Evolutionary conservation across 768 basidiomycete genomes (phyloP).

Genomic region (Chlorophyllum brunneum): DNA sequence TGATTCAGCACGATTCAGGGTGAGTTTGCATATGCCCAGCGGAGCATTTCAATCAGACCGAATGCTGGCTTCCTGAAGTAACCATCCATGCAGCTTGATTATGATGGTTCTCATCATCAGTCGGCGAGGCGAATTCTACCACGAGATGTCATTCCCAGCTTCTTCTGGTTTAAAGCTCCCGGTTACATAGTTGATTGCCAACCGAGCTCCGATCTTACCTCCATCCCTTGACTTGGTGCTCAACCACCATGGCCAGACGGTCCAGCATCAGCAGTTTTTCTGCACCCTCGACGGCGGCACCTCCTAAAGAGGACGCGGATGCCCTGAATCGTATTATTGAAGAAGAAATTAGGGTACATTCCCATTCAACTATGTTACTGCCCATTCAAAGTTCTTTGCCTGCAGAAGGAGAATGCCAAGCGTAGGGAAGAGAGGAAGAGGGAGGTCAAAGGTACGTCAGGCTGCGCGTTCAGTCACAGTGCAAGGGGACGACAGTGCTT

Average conservation of each 20-base stretch:
- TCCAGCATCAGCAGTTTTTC: slow-evolving; percentile 7
- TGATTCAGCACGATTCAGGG: no score
- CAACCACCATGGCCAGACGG: slow-evolving; percentile 1
- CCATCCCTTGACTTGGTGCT: neutral
- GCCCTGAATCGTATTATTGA: slow-evolving; percentile 13
- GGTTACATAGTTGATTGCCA: neutral
- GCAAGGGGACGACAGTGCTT: neutral
- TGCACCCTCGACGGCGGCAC: slow-evolving; percentile 3
- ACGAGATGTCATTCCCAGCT: slow-evolving; percentile 1
- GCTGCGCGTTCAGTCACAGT: neutral
- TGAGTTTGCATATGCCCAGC: no score
- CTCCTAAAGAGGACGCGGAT: slow-evolving; percentile 10
- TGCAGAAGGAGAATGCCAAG: slow-evolving; percentile 15
- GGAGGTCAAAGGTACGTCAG: slow-evolving; percentile 47
- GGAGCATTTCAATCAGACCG: no score
- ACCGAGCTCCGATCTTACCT: neutral
- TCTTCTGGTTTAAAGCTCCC: slow-evolving; percentile 6
- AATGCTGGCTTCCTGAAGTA: no score
- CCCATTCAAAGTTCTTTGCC: neutral
- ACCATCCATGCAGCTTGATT: no score
- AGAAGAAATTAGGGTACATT: slow-evolving; percentile 16
- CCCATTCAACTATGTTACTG: neutral
- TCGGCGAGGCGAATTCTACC: neutral
- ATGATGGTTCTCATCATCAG: no score
- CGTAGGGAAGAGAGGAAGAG: slow-evolving; percentile 25